These are phyloP conservation scores for Epichloe coenophiala DNA, from an alignment of 2,329 filamentous ascomycete species.

Conservation along the genomic window DNA sequence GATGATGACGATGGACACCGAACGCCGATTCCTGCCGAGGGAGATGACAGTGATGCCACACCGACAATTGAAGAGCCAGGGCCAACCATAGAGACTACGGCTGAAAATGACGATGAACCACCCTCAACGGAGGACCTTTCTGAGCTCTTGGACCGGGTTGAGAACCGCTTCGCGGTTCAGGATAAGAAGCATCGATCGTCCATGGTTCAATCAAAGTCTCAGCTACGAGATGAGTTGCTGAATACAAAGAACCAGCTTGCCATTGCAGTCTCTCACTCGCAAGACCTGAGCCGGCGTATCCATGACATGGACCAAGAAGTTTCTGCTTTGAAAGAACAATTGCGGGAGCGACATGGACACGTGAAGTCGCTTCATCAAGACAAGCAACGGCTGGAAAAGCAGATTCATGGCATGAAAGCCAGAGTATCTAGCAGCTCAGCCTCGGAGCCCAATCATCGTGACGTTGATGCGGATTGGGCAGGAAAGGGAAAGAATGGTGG, in stretches of 20 bases:
- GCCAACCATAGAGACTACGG: slow-evolving; percentile 1
- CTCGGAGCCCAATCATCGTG: slow-evolving; percentile 18
- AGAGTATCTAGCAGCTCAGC: slow-evolving; percentile 32
- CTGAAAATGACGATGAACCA: slow-evolving; percentile 3
- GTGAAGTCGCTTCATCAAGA: slow-evolving; percentile 68
- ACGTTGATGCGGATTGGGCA: slow-evolving; percentile 17
- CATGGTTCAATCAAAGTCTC: slow-evolving; percentile 53
- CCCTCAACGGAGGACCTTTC: slow-evolving; percentile 30
- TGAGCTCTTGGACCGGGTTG: slow-evolving; percentile 38
- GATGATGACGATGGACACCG: not conserved
- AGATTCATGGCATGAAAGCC: slow-evolving; percentile 55
- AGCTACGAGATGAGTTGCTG: slow-evolving; percentile 64
- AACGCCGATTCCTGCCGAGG: slow-evolving; percentile 1
- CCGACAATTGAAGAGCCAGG: slow-evolving; percentile 7
- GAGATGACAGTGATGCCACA: slow-evolving; percentile 5
- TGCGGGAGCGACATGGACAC: slow-evolving; percentile 67
- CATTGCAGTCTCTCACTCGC: slow-evolving; percentile 58
- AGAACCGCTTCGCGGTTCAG: slow-evolving; percentile 34
- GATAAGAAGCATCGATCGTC: slow-evolving; percentile 30
- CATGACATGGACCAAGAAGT: slow-evolving; percentile 63
- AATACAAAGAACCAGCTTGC: slow-evolving; percentile 68
- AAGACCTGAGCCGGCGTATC: slow-evolving; percentile 58
- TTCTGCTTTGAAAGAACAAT: slow-evolving; percentile 54
- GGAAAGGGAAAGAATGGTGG: slow-evolving; percentile 38
- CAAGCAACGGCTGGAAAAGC: slow-evolving; percentile 72